These are phyloP conservation scores for Ustilago shanxiensis DNA, from an alignment of 1,284 basidiomycete species.

Conservation along the genomic window DNA sequence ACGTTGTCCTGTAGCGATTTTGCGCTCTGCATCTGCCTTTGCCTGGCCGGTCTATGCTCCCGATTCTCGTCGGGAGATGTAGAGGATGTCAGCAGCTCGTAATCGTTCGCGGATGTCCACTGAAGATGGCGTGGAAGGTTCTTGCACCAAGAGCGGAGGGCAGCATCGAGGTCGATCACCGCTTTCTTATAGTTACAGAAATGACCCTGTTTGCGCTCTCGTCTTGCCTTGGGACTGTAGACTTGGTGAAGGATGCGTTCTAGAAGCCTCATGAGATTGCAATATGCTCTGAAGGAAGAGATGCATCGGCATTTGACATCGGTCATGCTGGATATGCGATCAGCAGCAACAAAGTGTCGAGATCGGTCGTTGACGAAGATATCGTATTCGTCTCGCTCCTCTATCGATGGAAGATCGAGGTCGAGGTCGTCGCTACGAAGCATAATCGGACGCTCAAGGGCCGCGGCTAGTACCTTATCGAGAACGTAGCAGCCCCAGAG, in stretches of 20 bases:
- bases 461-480: conserved; percentile 28
- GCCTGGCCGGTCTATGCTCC: neutral
- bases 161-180: conserved; percentile 9
- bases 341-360: conserved; percentile 2
- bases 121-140: conserved; percentile 4
- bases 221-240: conserved; percentile 19
- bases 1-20: conserved; percentile 9
- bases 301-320: conserved; percentile 21
- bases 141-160: conserved; percentile 3
- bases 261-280: conserved; percentile 25
- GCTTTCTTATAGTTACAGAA: neutral
- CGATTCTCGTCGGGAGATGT: neutral
- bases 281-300: conserved; percentile 16
- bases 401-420: conserved; percentile 9
- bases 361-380: conserved; percentile 17
- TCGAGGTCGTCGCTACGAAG: conserved; percentile 19
- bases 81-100: neutral
- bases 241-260: conserved; percentile 19
- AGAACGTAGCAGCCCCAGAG: conserved; percentile 36
- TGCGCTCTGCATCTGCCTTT: neutral
- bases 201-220: conserved; percentile 1
- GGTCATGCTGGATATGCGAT: conserved; percentile 7
- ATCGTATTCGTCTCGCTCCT: conserved; percentile 33
- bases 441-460: conserved; percentile 21
- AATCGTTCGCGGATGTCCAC: conserved; percentile 2